A percentile compares a stretch with the other conserved stretches of the same genome.
Evolutionary conservation across 805 yeast species (phyloP).

Genomic region (Metschnikowia shivogae): DNA sequence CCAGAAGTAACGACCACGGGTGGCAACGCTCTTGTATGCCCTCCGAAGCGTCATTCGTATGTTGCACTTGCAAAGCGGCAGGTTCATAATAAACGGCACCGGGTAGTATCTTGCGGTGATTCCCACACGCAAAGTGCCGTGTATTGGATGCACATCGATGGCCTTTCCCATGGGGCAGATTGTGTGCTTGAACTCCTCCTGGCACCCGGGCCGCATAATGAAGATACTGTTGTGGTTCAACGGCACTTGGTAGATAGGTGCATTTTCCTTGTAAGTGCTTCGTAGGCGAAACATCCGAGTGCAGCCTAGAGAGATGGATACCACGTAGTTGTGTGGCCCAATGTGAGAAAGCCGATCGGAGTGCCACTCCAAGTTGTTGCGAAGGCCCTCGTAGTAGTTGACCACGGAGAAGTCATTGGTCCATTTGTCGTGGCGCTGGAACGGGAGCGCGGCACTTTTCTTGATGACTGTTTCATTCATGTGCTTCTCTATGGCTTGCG

Average conservation of each 20-base stretch:
- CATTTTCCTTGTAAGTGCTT: constrained; percentile 31
- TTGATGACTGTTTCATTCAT: constrained; percentile 31
- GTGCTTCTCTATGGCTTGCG: constrained; percentile 36
- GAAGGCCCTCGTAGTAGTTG: constrained; percentile 49
- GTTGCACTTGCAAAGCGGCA: constrained; percentile 48
- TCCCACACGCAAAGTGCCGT: constrained; percentile 54
- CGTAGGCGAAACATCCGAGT: constrained; percentile 63
- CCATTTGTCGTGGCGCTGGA: constrained; percentile 45
- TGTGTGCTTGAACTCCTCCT: constrained; percentile 68
- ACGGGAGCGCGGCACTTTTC: constrained; percentile 30
- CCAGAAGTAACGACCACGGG: constrained; percentile 64
- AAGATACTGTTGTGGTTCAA: constrained; percentile 66
- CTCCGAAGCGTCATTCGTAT: constrained; percentile 53
- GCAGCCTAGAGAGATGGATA: constrained; percentile 65
- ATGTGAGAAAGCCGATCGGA: constrained; percentile 68
- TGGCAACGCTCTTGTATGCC: constrained; percentile 42
- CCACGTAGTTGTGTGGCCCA: constrained; percentile 69
- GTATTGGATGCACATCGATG: constrained; percentile 42
- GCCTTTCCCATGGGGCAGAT: constrained; percentile 44
- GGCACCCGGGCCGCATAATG: constrained; percentile 76
- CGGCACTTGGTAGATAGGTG: constrained; percentile 47
- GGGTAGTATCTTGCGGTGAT: constrained; percentile 61
- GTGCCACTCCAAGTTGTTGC: constrained; percentile 65
- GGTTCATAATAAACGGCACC: constrained; percentile 27
- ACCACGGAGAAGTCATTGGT: constrained; percentile 49